phyloP scores from a whole-genome alignment of 495 filamentous ascomycete genomes.

The Annulohypoxylon nitens region DNA sequence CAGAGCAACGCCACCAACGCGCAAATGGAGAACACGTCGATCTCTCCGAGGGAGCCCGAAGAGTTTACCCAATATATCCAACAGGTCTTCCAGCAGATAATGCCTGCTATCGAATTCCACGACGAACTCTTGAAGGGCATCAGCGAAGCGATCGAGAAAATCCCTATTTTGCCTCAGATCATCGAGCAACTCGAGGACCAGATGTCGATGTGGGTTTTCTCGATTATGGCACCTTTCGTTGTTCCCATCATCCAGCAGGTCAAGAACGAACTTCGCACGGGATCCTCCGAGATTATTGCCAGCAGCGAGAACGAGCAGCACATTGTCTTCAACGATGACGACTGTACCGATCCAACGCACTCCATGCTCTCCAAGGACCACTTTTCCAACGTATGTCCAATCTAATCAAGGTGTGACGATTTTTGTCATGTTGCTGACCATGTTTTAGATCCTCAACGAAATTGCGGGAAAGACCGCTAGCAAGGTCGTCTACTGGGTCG shows the following conservation, averaged over 20 bases:
- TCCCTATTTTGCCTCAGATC: slow-evolving; percentile 82
- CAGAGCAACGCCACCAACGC: slow-evolving; percentile 75
- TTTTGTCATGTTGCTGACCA: slow-evolving; percentile 45
- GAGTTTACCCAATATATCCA: slow-evolving; percentile 77
- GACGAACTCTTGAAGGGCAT: slow-evolving; percentile 86
- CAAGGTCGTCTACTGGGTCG: slow-evolving; percentile 80
- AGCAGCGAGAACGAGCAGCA: slow-evolving; percentile 83
- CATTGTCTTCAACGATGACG: slow-evolving; percentile 85
- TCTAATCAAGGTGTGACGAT: background rate
- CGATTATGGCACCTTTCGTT: slow-evolving; percentile 85
- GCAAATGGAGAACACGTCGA: slow-evolving; percentile 72
- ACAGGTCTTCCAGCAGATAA: slow-evolving; percentile 78
- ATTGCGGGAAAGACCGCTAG: slow-evolving; percentile 86
- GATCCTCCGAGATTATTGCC: slow-evolving; percentile 87
- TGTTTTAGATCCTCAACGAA: slow-evolving; percentile 78
- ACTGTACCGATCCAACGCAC: slow-evolving; percentile 83
- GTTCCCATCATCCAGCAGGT: slow-evolving; percentile 87
- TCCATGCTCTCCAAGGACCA: slow-evolving; percentile 98
- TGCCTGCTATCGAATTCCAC: slow-evolving; percentile 88
- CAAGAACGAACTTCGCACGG: slow-evolving; percentile 84
- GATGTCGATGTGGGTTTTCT: slow-evolving; percentile 87
- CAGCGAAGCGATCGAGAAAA: slow-evolving; percentile 78
- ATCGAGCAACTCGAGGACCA: slow-evolving; percentile 84
- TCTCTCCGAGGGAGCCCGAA: slow-evolving; percentile 80
- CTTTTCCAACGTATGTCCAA: slow-evolving; percentile 73